Evolutionary conservation across 352 stramenopile species (phyloP).

Genomic region (Globisporangium canariense): DNA sequence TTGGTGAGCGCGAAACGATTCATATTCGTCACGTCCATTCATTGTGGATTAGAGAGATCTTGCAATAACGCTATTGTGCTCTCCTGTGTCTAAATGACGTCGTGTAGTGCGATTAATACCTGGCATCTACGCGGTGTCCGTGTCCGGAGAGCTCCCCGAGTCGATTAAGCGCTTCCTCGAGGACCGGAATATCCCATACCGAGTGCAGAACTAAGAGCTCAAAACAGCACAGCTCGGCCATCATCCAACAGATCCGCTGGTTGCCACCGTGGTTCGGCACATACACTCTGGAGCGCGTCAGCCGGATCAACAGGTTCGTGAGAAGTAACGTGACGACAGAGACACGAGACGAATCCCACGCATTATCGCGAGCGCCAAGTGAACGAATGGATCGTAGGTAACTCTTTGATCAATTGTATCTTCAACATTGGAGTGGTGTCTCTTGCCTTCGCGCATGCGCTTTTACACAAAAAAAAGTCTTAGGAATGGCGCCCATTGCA

Average conservation of each 20-base stretch:
- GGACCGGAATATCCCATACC: constrained; percentile 85
- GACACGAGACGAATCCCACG: not conserved
- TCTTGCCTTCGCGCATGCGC: not conserved
- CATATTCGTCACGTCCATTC: not conserved
- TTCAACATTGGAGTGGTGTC: not conserved
- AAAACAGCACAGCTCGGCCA: not conserved
- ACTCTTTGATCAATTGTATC: not conserved
- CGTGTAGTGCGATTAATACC: constrained; percentile 68
- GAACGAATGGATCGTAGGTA: constrained; percentile 4
- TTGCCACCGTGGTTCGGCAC: not conserved
- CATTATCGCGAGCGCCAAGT: not conserved
- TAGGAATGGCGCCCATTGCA: not conserved
- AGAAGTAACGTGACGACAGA: not conserved
- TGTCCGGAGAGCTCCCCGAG: constrained; percentile 81
- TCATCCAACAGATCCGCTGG: not conserved
- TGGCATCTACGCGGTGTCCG: constrained; percentile 85
- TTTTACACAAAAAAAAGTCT: not conserved
- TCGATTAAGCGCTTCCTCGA: constrained; percentile 88
- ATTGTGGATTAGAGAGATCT: not conserved
- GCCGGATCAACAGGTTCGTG: too few species aligned
- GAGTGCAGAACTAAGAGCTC: constrained; percentile 53
- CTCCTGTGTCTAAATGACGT: not conserved
- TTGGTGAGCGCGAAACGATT: constrained; percentile 39
- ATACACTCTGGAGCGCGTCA: not conserved
- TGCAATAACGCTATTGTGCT: not conserved